A percentile compares a stretch with the other conserved stretches of the same genome.
Evolutionary conservation across 1,284 basidiomycete genomes (phyloP).

Genomic region (Xerocomus nothofagi): DNA sequence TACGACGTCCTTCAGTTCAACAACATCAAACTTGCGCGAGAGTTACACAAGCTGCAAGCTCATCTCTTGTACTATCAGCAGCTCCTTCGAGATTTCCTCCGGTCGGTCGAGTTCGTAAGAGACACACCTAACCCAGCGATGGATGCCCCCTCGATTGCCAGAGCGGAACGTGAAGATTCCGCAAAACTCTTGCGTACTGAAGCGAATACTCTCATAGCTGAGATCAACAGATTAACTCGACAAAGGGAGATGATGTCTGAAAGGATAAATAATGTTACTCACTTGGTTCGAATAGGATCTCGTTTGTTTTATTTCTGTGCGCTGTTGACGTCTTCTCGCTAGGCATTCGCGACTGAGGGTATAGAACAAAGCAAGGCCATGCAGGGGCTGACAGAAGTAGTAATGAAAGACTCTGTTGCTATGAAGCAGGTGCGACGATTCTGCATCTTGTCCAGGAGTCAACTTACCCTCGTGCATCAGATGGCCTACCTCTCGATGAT

Average conservation of each 20-base stretch:
- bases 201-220: slow-evolving; percentile 42
- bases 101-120: slow-evolving; percentile 47
- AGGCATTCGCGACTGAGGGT: slow-evolving; percentile 51
- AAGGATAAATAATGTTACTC: slow-evolving; percentile 52
- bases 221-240: slow-evolving; percentile 47
- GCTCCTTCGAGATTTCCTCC: slow-evolving; percentile 51
- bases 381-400: slow-evolving; percentile 42
- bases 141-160: slow-evolving; percentile 20
- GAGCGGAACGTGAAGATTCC: slow-evolving; percentile 22
- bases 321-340: slow-evolving; percentile 1
- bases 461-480: slow-evolving; percentile 10
- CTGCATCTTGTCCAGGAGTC: neutral
- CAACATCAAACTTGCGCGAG: slow-evolving; percentile 42
- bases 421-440: slow-evolving; percentile 43
- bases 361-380: slow-evolving; percentile 47
- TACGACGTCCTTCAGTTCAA: slow-evolving; percentile 38
- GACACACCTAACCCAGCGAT: slow-evolving; percentile 47
- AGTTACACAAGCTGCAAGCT: slow-evolving; percentile 53
- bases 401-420: slow-evolving; percentile 43
- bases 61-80: slow-evolving; percentile 51
- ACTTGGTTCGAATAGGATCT: slow-evolving; percentile 32
- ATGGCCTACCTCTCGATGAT: slow-evolving; percentile 30
- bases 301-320: neutral
- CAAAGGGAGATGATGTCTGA: slow-evolving; percentile 44
- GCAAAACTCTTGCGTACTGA: slow-evolving; percentile 41